Conservation (phyloP, 805 yeast species). For the Blastobotrys parvus region DNA sequence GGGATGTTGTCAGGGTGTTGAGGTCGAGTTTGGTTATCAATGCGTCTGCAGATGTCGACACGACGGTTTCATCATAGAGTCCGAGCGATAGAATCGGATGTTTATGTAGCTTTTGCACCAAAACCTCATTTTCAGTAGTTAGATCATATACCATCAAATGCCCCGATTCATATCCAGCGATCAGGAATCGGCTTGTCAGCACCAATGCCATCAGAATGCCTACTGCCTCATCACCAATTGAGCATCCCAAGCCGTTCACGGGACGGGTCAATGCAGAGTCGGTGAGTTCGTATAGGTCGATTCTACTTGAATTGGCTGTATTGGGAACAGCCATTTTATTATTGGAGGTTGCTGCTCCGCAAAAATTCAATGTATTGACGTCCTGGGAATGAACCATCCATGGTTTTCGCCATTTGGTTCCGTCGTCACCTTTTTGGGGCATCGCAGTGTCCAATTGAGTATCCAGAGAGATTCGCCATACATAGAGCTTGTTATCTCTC, state of each 20-base stretch:
- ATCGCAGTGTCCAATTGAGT: constrained; percentile 13
- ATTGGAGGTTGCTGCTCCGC: constrained; percentile 44
- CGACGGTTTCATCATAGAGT: constrained; percentile 14
- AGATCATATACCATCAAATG: constrained; percentile 35
- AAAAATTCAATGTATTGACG: constrained; percentile 65
- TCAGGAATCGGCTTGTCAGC: constrained; percentile 28
- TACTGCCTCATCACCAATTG: constrained; percentile 27
- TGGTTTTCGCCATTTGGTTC: constrained; percentile 23
- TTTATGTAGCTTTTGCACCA: constrained; percentile 21
- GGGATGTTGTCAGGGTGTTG: not conserved
- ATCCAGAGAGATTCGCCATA: constrained; percentile 22
- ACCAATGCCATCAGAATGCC: constrained; percentile 62
- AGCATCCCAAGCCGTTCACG: constrained; percentile 12
- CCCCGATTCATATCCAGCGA: constrained; percentile 72
- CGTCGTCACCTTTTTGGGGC: constrained; percentile 17
- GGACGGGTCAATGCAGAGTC: constrained; percentile 14
- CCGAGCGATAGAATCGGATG: constrained; percentile 27
- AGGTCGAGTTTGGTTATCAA: constrained; percentile 23
- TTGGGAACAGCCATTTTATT: constrained; percentile 50
- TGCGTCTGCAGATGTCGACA: constrained; percentile 29
- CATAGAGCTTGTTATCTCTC: constrained; percentile 44
- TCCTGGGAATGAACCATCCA: constrained; percentile 44
- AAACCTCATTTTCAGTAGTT: constrained; percentile 4
- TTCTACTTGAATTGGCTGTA: constrained; percentile 50
- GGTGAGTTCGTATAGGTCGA: constrained; percentile 40